phyloP scores from a whole-genome alignment of 768 basidiomycete species.

The Kwoniella sp. region DNA sequence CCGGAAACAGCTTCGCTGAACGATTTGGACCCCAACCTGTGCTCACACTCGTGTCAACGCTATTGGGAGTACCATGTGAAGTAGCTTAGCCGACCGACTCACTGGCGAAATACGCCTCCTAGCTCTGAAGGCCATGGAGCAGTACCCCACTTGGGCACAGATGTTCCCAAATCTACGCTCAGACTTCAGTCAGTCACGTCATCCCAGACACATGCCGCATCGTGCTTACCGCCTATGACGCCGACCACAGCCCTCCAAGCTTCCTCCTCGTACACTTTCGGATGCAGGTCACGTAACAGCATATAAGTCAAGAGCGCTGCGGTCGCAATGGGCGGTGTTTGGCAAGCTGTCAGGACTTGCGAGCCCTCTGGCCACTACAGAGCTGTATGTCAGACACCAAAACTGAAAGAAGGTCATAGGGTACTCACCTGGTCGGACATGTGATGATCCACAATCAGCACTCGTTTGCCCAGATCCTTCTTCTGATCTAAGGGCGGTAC shows the following conservation, averaged over 20 bases:
- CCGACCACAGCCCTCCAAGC: conserved; percentile 59
- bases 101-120: conserved; percentile 52
- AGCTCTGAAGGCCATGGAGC: conserved; percentile 55
- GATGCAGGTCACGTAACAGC: conserved; percentile 57
- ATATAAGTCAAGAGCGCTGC: conserved; percentile 60
- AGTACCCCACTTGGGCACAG: conserved; percentile 47
- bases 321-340: conserved; percentile 59
- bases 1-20: conserved; percentile 59
- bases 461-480: conserved; percentile 26
- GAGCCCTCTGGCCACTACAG: conserved; percentile 56
- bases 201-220: background rate
- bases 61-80: background rate
- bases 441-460: conserved; percentile 62
- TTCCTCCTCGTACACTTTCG: conserved; percentile 41
- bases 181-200: conserved; percentile 15
- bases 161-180: conserved; percentile 47
- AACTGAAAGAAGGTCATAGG: background rate
- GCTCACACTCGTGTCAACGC: too few relatives aligned
- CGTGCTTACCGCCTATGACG: conserved; percentile 58
- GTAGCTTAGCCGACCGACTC: background rate
- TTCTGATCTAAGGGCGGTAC: conserved; percentile 33
- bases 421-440: conserved; percentile 55
- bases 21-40: conserved; percentile 57
- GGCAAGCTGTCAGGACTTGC: conserved; percentile 58
- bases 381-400: conserved; percentile 7